Evolutionary conservation across 352 stramenopile species (phyloP).

Genomic region (Globisporangium perplexum): DNA sequence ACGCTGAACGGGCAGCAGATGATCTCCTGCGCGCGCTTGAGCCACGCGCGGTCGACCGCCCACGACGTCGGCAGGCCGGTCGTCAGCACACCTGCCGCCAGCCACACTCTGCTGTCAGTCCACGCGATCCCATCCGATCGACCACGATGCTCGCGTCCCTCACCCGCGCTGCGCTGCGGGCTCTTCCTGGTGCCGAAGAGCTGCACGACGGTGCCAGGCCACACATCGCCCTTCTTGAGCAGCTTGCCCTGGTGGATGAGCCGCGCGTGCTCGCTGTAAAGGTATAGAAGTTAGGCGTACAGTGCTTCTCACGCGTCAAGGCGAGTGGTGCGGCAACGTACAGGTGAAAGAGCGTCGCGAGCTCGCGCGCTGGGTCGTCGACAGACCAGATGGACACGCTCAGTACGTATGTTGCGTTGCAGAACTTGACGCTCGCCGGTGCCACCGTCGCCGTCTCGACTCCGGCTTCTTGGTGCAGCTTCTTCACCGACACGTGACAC

Average conservation of each 20-base stretch:
- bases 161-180: background rate
- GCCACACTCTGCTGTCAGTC: background rate
- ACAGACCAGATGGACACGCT: conserved; percentile 80
- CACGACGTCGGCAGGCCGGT: conserved; percentile 17
- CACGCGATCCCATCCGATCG: background rate
- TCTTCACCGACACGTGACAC: conserved; percentile 52
- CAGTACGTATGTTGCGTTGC: conserved; percentile 72
- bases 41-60: conserved; percentile 25
- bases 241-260: conserved; percentile 78
- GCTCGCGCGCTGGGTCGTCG: conserved; percentile 50
- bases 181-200: conserved; percentile 68
- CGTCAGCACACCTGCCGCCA: conserved; percentile 1
- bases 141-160: background rate
- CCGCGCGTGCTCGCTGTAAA: conserved; percentile 52
- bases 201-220: conserved; percentile 75
- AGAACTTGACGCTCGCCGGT: conserved; percentile 70
- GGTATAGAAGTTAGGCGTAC: too few species aligned
- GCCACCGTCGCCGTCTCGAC: conserved; percentile 8
- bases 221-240: conserved; percentile 78
- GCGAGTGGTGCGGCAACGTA: too few species aligned
- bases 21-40: conserved; percentile 33
- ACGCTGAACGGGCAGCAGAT: conserved; percentile 69
- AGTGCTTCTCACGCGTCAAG: too few species aligned
- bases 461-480: conserved; percentile 34
- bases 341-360: conserved; percentile 71